Evolutionary conservation across 2,329 filamentous ascomycete genomes (phyloP), one percentile per base, ranked within the genome.

Genomic region (Colletotrichum lentis): DNA sequence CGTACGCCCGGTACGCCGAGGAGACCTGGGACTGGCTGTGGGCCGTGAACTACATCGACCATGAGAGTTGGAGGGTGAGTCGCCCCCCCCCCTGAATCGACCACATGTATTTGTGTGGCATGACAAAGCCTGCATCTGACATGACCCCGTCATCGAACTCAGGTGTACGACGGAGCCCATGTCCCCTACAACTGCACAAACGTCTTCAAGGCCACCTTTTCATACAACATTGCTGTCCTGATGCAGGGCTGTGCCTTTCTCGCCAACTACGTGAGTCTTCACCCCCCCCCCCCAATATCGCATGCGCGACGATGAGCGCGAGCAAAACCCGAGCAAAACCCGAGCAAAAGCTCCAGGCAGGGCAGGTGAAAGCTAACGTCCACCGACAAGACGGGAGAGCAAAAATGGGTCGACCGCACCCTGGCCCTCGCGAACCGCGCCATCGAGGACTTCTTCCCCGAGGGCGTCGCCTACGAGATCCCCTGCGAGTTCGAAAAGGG

Each of bases 1-100:
- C 89, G 0, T 93, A 92, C 72, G 80, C 82, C 2, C 80, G 88
- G 6, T 89, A 87, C 82, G 90, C 90, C 1, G 82, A 84, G 64
- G 87, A 85, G 73, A 83, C 84, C 0, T 93, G 85, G 80, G 81
- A 91, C 49, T 91, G 89, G 88, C 81, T 84, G 18, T 74, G 73
- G 18, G 73, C 74, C 1, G 77, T 86, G 2, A 82, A 83, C 1
- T 79, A 86, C 60, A 80, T 92, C 56, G 84, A 87, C 71, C 69
- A 74, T 10, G 78, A 84, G 14, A 77, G 82, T 5, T 91, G 85
- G 75, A 54, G 31, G n/a, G 50, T 54, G 20, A 22, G 50, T 54
- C 5, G 8, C 31, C 31, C 31, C 2, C 8, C 31, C 31, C 8
- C 31, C 8, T 2, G 31, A 35, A 10, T 35, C 8, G 8, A 35